Conservation (phyloP, 2,329 filamentous ascomycete species). For the Sclerotinia trifoliorum region DNA sequence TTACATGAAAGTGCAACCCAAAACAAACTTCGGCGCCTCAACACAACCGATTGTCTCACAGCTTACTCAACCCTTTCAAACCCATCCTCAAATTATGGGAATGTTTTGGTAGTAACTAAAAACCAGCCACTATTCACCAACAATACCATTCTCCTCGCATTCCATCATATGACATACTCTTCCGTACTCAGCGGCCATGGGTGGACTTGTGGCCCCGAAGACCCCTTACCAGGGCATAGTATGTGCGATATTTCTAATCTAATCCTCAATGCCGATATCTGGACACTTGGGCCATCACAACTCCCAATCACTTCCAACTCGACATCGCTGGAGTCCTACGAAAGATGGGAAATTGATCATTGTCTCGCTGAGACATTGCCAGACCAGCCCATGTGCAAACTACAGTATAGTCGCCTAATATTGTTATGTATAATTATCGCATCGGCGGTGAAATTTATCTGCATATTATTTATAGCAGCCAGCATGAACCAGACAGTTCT, state of each 20-base stretch:
- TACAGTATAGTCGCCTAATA: slow-evolving; percentile 28
- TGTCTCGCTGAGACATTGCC: slow-evolving; percentile 28
- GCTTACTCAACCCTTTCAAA: slow-evolving; percentile 27
- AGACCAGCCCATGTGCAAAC: slow-evolving; percentile 25
- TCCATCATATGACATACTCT: slow-evolving; percentile 27
- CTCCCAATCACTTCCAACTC: neutral
- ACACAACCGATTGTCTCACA: slow-evolving; percentile 30
- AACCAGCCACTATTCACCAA: slow-evolving; percentile 23
- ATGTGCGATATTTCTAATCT: slow-evolving; percentile 29
- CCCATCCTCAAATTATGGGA: slow-evolving; percentile 23
- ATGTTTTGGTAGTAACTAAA: slow-evolving; percentile 31
- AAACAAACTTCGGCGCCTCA: slow-evolving; percentile 24
- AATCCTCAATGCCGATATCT: slow-evolving; percentile 25
- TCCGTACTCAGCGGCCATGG: slow-evolving; percentile 31
- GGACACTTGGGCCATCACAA: slow-evolving; percentile 26
- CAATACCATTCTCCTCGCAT: slow-evolving; percentile 27
- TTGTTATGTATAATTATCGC: neutral
- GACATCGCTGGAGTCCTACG: slow-evolving; percentile 9
- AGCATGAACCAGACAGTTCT: slow-evolving; percentile 33
- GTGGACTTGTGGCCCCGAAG: slow-evolving; percentile 31
- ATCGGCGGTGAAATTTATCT: slow-evolving; percentile 3
- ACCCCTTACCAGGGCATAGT: slow-evolving; percentile 27
- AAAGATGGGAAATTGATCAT: slow-evolving; percentile 30
- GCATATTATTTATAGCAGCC: slow-evolving; percentile 16
- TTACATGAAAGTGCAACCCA: slow-evolving; percentile 22